These are phyloP conservation scores for Suillus occidentalis DNA, from an alignment of 768 basidiomycete species.

Conservation along the genomic window DNA sequence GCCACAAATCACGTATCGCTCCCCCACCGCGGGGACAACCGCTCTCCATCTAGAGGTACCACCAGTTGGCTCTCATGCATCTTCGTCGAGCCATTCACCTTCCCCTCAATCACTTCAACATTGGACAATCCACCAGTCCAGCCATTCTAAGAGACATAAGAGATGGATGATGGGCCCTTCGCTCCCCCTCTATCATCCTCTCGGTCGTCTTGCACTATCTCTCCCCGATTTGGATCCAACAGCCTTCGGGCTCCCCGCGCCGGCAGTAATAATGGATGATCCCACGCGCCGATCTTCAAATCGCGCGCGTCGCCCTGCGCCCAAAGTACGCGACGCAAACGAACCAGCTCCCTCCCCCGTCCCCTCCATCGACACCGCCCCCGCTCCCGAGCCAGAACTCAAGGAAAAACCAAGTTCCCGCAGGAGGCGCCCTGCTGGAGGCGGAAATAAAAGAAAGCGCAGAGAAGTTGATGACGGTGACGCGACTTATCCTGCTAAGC, in stretches of 20 bases:
- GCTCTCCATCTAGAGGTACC: slow-evolving; percentile 22
- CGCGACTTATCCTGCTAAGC: slow-evolving; percentile 70
- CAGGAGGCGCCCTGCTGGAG: slow-evolving; percentile 41
- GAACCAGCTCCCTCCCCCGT: slow-evolving; percentile 36
- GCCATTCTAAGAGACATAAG: slow-evolving; percentile 15
- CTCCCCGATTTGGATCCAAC: slow-evolving; percentile 63
- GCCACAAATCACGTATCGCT: slow-evolving; percentile 57
- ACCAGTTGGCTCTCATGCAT: slow-evolving; percentile 15
- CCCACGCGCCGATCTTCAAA: slow-evolving; percentile 42
- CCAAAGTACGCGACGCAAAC: slow-evolving; percentile 48
- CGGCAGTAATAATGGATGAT: slow-evolving; percentile 43
- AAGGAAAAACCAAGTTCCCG: slow-evolving; percentile 51
- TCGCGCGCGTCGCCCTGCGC: slow-evolving; percentile 47
- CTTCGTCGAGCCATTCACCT: slow-evolving; percentile 18
- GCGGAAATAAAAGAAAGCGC: slow-evolving; percentile 55
- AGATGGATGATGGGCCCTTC: slow-evolving; percentile 35
- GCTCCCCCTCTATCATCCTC: slow-evolving; percentile 69
- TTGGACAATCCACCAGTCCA: slow-evolving; percentile 8
- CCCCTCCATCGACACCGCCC: slow-evolving; percentile 18
- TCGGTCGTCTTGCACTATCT: slow-evolving; percentile 61
- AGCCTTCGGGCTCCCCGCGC: slow-evolving; percentile 54
- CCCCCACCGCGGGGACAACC: slow-evolving; percentile 43
- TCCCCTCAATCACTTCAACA: slow-evolving; percentile 15
- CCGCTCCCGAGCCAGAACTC: slow-evolving; percentile 35
- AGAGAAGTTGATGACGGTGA: slow-evolving; percentile 64